Base-by-base conservation (phyloP, 371 early-diverging fungal species). In the Zopfochytrium polystomum region DNA sequence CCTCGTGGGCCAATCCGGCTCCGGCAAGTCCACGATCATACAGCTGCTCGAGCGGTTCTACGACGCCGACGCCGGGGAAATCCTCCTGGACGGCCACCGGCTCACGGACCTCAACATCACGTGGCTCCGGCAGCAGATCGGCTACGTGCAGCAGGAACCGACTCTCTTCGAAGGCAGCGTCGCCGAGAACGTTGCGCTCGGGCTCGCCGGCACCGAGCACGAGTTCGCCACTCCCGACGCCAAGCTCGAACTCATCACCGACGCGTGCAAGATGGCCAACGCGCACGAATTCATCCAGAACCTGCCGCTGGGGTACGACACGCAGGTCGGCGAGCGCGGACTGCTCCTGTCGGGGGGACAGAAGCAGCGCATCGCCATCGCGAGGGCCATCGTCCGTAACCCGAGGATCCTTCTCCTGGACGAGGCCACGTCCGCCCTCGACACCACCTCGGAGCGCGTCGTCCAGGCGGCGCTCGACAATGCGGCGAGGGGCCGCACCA, bases 341-440 rank as follows among this genome's bases (percentile, higher is more conserved):
- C 62, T 66, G 30, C 42, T 75, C 55, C 65, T 94, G 48, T 87
- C 88, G 52, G 94, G 95, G 46, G 95, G 95, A 51, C 85, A 90
- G 71, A 85, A 83, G 66, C 90, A 92, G 72, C 88, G 92, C 62
- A 84, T 94, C 27, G 72, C 66, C 27, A 73, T 85, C 75, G 95
- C 95, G 6, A 84, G 97, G 44, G 90, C 95, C n/a, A 74, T 96
- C 64, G 83, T 97, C 67, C 85, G 88, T 54, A 85, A 91, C 63
- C 92, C 92, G n/a, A 82, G 79, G 66, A 64, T 95, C 11, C 71
- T 96, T 50, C 71, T 96, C 22, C 71, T 96, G 45, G 99, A 98
- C 66, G 99, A 99, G 71, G 94, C 98, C 0, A 97, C 99, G 1
- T 88, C 90, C 3, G 95, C 96, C 0, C 67, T 96, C 44, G 96